A percentile compares a stretch with the other conserved stretches of the same genome.
Evolutionary conservation across 2,329 filamentous ascomycete genomes (phyloP).

Genomic region (Coleophoma cylindrospora): DNA sequence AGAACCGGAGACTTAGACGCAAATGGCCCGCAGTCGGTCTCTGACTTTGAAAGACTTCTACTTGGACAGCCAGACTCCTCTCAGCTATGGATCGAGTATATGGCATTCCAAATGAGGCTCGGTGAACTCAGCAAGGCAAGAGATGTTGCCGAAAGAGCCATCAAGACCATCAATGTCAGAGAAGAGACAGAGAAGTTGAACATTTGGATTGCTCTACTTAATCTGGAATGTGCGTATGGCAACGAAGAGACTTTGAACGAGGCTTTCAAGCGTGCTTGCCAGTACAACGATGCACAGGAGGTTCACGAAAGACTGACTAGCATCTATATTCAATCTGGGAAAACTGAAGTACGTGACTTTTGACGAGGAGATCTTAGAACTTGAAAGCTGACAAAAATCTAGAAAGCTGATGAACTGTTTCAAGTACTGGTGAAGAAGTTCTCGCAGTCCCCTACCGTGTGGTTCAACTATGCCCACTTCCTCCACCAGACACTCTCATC

Average conservation of each 20-base stretch:
- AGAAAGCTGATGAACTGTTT: conserved; percentile 89
- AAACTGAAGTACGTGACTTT: conserved; percentile 62
- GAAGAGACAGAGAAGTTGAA: conserved; percentile 93
- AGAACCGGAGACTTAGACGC: conserved; percentile 87
- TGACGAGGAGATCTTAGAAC: not conserved
- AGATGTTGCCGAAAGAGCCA: conserved; percentile 83
- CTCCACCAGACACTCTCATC: conserved; percentile 69
- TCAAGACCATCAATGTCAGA: conserved; percentile 84
- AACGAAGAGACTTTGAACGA: conserved; percentile 77
- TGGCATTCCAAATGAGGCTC: conserved; percentile 96
- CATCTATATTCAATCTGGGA: conserved; percentile 91
- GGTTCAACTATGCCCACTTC: conserved; percentile 94
- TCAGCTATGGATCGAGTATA: conserved; percentile 90
- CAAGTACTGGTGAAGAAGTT: conserved; percentile 85
- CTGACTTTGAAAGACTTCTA: conserved; percentile 90
- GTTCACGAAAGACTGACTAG: conserved; percentile 85
- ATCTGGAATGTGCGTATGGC: conserved; percentile 88
- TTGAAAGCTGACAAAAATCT: conserved; percentile 21
- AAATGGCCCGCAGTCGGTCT: conserved; percentile 81
- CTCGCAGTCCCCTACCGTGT: conserved; percentile 72
- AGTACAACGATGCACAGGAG: conserved; percentile 88
- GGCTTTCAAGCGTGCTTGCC: conserved; percentile 86
- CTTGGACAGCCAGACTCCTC: conserved; percentile 93
- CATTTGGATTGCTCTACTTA: conserved; percentile 90
- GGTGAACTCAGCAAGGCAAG: conserved; percentile 85